phyloP scores from a whole-genome alignment of 148 eudicot genomes.

The Cornus florida region DNA sequence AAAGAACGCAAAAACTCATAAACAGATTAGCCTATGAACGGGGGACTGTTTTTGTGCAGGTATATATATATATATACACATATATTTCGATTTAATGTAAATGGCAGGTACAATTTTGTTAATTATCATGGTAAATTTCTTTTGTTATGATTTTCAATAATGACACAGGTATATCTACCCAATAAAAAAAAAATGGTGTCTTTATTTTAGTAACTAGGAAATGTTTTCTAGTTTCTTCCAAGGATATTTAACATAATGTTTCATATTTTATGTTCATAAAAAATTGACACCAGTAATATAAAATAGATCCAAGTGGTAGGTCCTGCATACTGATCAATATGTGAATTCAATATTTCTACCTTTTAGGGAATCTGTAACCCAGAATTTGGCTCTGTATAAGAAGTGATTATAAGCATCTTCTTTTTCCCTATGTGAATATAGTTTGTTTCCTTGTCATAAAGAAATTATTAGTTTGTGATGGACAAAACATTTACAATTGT shows the following conservation, averaged over 20 bases:
- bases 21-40: conserved; percentile 89
- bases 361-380: no score
- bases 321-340: neutral
- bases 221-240: neutral
- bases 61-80: conserved; percentile 15
- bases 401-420: no score
- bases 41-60: conserved; percentile 97
- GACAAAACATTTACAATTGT: no score
- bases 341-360: no score
- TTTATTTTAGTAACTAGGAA: neutral
- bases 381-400: no score
- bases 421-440: no score
- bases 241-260: neutral
- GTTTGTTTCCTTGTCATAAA: no score
- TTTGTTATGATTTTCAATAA: neutral
- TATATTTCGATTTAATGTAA: no score
- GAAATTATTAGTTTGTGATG: no score
- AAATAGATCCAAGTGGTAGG: neutral
- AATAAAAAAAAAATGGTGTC: no score
- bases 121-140: neutral
- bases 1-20: conserved; percentile 65
- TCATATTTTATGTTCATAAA: neutral
- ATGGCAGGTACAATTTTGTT: no score
- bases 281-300: neutral
- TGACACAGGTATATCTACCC: neutral